A percentile compares a stretch with the other conserved stretches of the same genome.
Conservation (phyloP, 1,139 yeast genomes). For the Blastobotrys indianensis region DNA sequence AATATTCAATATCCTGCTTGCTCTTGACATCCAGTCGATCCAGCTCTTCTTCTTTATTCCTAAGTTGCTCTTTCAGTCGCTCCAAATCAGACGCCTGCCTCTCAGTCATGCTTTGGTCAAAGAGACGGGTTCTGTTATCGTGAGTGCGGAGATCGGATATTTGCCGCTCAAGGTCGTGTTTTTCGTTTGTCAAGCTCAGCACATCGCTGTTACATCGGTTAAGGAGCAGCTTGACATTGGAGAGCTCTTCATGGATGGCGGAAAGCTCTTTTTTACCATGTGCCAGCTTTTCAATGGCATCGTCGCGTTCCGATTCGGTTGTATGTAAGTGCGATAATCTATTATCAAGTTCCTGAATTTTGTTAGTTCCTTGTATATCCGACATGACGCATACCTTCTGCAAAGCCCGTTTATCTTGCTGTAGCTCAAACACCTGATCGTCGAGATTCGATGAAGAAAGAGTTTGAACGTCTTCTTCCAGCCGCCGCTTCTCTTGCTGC, state of each 20-base stretch:
- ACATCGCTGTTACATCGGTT: constrained; percentile 20
- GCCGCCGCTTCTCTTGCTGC: constrained; percentile 8
- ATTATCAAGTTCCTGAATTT: constrained; percentile 6
- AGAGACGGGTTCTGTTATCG: constrained; percentile 12
- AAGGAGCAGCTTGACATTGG: constrained; percentile 17
- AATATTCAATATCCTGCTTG: constrained; percentile 16
- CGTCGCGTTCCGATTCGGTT: constrained; percentile 3
- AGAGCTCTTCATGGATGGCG: constrained; percentile 15
- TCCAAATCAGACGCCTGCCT: constrained; percentile 16
- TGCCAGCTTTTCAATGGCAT: not conserved
- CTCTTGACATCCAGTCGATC: constrained; percentile 12
- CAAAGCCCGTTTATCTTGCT: constrained; percentile 11
- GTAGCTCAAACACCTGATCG: constrained; percentile 13
- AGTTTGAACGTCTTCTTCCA: constrained; percentile 3
- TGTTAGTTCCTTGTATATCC: not conserved
- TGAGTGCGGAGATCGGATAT: constrained; percentile 14
- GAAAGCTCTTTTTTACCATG: constrained; percentile 9
- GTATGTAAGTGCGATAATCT: constrained; percentile 6
- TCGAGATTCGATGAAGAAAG: constrained; percentile 3
- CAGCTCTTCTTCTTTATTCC: constrained; percentile 15
- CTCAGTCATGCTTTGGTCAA: constrained; percentile 18
- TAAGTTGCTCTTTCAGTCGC: constrained; percentile 15
- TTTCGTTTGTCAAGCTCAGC: constrained; percentile 19
- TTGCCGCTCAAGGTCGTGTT: constrained; percentile 19
- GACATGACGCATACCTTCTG: constrained; percentile 1